A percentile compares a stretch with the other conserved stretches of the same genome.
Evolutionary conservation across 1,139 yeast species (phyloP).

Genomic region (Magnusiomyces fungicola): DNA sequence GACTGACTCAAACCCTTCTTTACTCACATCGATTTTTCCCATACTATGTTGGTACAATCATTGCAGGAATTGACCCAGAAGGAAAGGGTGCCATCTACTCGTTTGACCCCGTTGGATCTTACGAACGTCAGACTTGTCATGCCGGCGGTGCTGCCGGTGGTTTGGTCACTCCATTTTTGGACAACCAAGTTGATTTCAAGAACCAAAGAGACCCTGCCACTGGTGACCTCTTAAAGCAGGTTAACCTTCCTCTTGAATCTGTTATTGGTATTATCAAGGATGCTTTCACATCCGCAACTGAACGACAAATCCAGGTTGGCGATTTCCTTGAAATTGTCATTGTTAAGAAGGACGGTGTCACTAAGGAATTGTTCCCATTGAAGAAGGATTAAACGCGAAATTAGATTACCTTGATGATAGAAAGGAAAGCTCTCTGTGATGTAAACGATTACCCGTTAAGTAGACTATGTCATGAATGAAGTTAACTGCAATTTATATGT

Average conservation of each 20-base stretch:
- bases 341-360: slow-evolving; percentile 89
- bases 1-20: slow-evolving; percentile 81
- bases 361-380: slow-evolving; percentile 73
- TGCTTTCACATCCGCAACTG: slow-evolving; percentile 93
- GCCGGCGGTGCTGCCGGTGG: slow-evolving; percentile 98
- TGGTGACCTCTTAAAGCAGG: slow-evolving; percentile 51
- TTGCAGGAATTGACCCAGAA: slow-evolving; percentile 91
- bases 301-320: slow-evolving; percentile 97
- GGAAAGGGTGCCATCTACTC: slow-evolving; percentile 95
- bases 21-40: slow-evolving; percentile 96
- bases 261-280: slow-evolving; percentile 82
- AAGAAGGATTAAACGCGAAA: slow-evolving; percentile 84
- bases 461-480: no score
- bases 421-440: no score
- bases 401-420: no score
- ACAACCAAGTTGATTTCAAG: slow-evolving; percentile 92
- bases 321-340: slow-evolving; percentile 87
- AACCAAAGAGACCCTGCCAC: slow-evolving; percentile 81
- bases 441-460: no score
- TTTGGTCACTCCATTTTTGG: slow-evolving; percentile 93
- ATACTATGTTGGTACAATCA: slow-evolving; percentile 87
- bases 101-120: slow-evolving; percentile 96
- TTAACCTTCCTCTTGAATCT: slow-evolving; percentile 70
- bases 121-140: slow-evolving; percentile 94
- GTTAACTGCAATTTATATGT: no score